Evolutionary conservation across 2,329 filamentous ascomycete species (phyloP), one percentile per base, ranked within the genome.

Genomic region (Microcyclosporella mali): DNA sequence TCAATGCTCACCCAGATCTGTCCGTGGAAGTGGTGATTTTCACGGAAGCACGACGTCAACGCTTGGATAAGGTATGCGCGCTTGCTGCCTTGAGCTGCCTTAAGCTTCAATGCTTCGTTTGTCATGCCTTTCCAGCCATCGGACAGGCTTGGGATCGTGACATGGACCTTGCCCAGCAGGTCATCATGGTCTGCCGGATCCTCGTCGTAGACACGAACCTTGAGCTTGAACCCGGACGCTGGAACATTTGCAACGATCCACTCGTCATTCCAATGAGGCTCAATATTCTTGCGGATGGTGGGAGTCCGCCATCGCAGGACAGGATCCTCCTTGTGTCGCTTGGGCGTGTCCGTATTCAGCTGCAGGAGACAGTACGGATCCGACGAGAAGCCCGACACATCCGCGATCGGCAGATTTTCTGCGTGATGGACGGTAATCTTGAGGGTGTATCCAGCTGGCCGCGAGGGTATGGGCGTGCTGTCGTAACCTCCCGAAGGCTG

Each of bases 161-260:
- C 70, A 35, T 88, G 88, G 3, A 87, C 86, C 58, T 92, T 94
- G 9, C 90, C 90, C 15, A 97, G 74, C 18, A 87, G 77, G 66
- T 97, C 90, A 60, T 97, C 85, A 52, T 84, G 79, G 61, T 95
- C 86, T 1, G 82, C 79, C 27, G 82, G 80, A 65, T 97, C 90
- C 63, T 97, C 90, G 58, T 97, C 90, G 66, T 89, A 94, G 14
- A 97, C 67, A 40, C 86, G 78, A 48, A 86, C 88, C 62, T 95
- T 95, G 54, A 97, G 74, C 43, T 74, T 77, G 67, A 95, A 94
- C 3, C 89, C 89, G 0, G 77, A 79, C 0, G 81, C 71, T 0
- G 90, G 89, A 2, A 95, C 76, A 54, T 95, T 94, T 47, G 86
- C 87, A 17, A 97, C 83, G 16, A 88, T 74, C 90, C 90, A 97